Percentiles rank a stretch among this genome's conserved stretches.
Conservation (phyloP, 371 early-diverging fungal genomes). For the Saksenaea vasiformis region DNA sequence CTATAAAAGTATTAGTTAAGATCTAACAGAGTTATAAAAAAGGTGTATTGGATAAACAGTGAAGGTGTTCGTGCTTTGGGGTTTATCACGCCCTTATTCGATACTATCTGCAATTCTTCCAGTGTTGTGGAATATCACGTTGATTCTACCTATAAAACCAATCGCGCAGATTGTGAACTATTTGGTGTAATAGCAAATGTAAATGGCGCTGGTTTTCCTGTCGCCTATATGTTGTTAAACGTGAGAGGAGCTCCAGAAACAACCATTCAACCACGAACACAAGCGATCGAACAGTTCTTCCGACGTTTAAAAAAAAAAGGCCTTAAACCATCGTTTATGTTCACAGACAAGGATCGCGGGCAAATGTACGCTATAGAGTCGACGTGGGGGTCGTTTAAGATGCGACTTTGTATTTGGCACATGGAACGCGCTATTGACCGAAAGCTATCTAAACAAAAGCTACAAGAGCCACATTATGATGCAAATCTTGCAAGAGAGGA, state of each 20-base stretch:
- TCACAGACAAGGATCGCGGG: neutral
- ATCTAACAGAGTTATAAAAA: neutral
- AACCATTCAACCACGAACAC: neutral
- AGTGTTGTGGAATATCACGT: neutral
- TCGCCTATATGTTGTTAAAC: neutral
- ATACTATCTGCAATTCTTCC: neutral
- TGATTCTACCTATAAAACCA: conserved; percentile 6
- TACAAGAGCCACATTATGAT: no score
- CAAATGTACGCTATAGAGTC: conserved; percentile 2
- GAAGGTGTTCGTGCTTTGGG: neutral
- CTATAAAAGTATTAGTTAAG: neutral
- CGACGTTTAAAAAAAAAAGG: neutral
- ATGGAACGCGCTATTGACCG: neutral
- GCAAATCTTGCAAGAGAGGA: no score
- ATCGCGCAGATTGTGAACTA: neutral
- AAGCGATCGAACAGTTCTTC: no score
- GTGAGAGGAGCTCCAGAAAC: neutral
- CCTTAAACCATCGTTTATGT: neutral
- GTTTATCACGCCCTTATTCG: neutral
- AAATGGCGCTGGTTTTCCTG: conserved; percentile 1
- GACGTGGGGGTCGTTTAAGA: neutral
- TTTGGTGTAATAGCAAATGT: conserved; percentile 1
- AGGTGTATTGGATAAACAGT: neutral
- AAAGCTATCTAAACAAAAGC: neutral
- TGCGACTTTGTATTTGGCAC: neutral